Base-by-base conservation (phyloP, 1,284 basidiomycete genomes). In the Fomitopsis betulina region DNA sequence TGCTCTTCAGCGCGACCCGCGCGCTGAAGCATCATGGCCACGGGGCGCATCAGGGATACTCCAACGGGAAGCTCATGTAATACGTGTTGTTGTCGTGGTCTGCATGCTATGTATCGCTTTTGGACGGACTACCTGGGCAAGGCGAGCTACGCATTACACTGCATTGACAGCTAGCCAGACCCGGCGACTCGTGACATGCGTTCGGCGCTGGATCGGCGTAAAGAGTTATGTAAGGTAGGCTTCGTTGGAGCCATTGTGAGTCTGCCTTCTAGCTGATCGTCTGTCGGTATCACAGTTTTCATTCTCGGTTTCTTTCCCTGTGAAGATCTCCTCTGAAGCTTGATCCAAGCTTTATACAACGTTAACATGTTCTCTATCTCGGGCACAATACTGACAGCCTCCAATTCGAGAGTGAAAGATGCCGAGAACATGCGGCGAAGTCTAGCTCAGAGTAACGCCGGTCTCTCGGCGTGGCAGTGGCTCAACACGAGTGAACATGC, bases 1-100 rank as follows among this genome's bases (percentile, higher is more conserved):
- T 91, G 56, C 82, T 97, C 62, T 98, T 97, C 67, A 87, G 87
- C 17, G 87, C 90, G 17, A 79, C 80, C 49, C 81, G 82, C 58
- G 81, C 77, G 38, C 67, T 92, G 58, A 93, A 90, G 74, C 89
- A 86, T 72, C 73, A 74, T 21, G 71, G 67, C 17, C 70, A 72
- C 8, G 62, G 55, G 40, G 47, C 58, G 35, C 61, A 66, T 15
- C 72, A 67, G 42, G 73, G 74, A 2, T 75, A 75, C 60, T 60
- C 62, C 15, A 70, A 72, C 56, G 74, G 77, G 37, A 83, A 84
- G 64, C 67, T 82, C 62, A 79, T 83, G 76, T 83, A 69, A 60
- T 51, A 17, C 17, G 25, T 55, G 30, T 47, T 27, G 25, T 30
- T 47, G 45, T 47, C 25, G 56, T 58, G 53, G 56, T 61, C 47